phyloP scores from a whole-genome alignment of 164 flowering plant species.

The Vitis labrusca region DNA sequence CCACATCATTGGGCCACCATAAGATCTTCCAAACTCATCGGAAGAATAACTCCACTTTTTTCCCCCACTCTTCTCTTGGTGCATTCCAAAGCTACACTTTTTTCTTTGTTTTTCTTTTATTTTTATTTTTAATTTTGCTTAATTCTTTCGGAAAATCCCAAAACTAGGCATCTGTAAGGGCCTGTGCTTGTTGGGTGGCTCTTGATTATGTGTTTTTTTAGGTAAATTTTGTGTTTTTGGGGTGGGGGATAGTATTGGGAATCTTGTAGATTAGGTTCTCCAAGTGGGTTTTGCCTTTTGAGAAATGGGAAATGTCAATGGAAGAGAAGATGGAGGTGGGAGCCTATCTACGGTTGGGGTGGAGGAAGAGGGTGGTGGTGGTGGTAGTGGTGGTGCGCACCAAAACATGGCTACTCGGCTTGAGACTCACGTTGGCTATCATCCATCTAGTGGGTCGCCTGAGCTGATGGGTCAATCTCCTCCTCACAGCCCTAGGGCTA shows the following conservation, averaged over 20 bases:
- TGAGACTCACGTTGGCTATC: not conserved
- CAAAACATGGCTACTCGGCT: slow-evolving; percentile 30
- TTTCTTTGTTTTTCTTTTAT: too few species aligned
- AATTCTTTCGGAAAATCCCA: not conserved
- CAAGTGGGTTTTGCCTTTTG: not conserved
- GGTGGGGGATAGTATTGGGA: too few species aligned
- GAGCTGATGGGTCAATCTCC: slow-evolving; percentile 75
- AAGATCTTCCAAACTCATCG: slow-evolving; percentile 61
- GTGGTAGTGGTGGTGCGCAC: slow-evolving; percentile 16
- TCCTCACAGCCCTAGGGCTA: slow-evolving; percentile 67
- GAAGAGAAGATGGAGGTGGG: slow-evolving; percentile 53
- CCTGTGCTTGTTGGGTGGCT: too few species aligned
- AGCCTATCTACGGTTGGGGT: slow-evolving; percentile 35
- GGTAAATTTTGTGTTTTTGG: too few species aligned
- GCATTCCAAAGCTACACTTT: not conserved
- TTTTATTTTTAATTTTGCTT: not conserved
- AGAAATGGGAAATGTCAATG: slow-evolving; percentile 84
- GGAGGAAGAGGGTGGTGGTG: slow-evolving; percentile 25
- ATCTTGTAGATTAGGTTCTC: too few species aligned
- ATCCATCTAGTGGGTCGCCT: slow-evolving; percentile 11
- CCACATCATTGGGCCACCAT: slow-evolving; percentile 23
- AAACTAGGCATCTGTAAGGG: too few species aligned
- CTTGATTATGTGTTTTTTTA: too few species aligned
- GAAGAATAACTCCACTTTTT: slow-evolving; percentile 10
- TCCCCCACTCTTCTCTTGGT: not conserved